Percentiles rank a stretch among this genome's conserved stretches.
Conservation (phyloP, 106 monocot genomes). For the Xerophyta viscosa region DNA sequence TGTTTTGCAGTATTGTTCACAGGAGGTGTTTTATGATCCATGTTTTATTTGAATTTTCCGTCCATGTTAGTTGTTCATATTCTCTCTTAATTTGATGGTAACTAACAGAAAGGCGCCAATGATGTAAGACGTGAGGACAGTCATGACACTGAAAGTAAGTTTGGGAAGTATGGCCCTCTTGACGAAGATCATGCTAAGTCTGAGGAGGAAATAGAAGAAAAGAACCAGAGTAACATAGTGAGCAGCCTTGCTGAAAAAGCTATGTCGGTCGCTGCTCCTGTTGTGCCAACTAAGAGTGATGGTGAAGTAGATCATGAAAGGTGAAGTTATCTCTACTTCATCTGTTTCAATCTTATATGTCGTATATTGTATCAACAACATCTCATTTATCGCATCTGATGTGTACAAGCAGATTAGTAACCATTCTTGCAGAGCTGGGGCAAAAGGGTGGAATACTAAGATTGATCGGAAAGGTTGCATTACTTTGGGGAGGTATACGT, state of each 20-base stretch:
- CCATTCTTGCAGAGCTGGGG: conserved; percentile 74
- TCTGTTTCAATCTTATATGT: too few relatives aligned
- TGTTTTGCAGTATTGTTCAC: too few relatives aligned
- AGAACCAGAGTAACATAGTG: conserved; percentile 39
- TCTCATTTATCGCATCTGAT: conserved; percentile 5
- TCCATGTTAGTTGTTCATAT: too few relatives aligned
- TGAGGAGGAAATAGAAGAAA: conserved; percentile 35
- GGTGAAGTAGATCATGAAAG: conserved; percentile 90
- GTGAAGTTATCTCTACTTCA: conserved; percentile 17
- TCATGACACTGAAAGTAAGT: too few relatives aligned
- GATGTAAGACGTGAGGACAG: too few relatives aligned
- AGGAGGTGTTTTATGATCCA: too few relatives aligned
- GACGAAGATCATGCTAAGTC: conserved; percentile 14
- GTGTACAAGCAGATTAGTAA: conserved; percentile 55
- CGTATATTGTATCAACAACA: too few relatives aligned
- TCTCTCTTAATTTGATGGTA: too few relatives aligned
- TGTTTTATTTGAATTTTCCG: too few relatives aligned
- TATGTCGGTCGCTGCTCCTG: conserved; percentile 75
- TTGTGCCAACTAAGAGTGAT: conserved; percentile 70
- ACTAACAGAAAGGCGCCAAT: too few relatives aligned
- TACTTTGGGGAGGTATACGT: conserved; percentile 97
- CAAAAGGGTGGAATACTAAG: conserved; percentile 82
- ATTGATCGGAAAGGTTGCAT: conserved; percentile 78
- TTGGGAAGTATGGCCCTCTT: conserved; percentile 1
- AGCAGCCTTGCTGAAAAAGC: conserved; percentile 89